Base-by-base conservation (phyloP, 2,329 filamentous ascomycete species). In the Xylariaceae sp. region DNA sequence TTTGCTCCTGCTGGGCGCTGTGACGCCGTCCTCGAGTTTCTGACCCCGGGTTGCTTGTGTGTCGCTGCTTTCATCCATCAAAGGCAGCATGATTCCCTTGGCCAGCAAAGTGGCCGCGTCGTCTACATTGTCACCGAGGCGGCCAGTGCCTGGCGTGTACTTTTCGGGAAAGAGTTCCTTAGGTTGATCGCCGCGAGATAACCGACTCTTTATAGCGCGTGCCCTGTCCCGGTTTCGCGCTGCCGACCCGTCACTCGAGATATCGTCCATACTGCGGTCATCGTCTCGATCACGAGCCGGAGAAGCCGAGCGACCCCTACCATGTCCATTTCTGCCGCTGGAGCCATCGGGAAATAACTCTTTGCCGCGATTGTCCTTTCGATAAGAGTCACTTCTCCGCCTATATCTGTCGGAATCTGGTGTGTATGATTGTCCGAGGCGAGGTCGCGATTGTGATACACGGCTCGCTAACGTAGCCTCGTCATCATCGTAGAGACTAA, bases 401-500 rank as follows among this genome's bases (percentile, higher is more conserved):
- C 61, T 62, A 14, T 62, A 51, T 16, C 54, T 47, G 53, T 68
- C 62, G 40, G 65, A 62, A 19, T 67, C 67, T 29, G 70, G 67
- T n/a, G 69, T 68, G 60, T 65, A 62, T n/a, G 77, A 77, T 32
- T 77, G 72, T 57, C 77, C 61, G 37, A 58, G 64, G 20, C 62
- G 53, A 40, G 59, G 50, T 23, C 62, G 60, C 37, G 62, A 44
- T 42, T 55, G 66, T 51, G 19, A 60, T 60, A 48, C 68, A 63
- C 71, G 74, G 20, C 54, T 65, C 6, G 77, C 68, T 37, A 71
- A 74, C 16, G 74, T 65, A 18, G 69, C 68, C 40, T 74, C 74
- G 57, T 84, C 83, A 66, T 96, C 91, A 62, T 95, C 91, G 73
- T 96, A 96, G 2, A 96, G 89, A 67, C 84, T 89, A 37, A 87